Percentiles rank a stretch among this genome's conserved stretches.
Evolutionary conservation across 257 asterid genomes (phyloP).

Genomic region (Misopates orontium): DNA sequence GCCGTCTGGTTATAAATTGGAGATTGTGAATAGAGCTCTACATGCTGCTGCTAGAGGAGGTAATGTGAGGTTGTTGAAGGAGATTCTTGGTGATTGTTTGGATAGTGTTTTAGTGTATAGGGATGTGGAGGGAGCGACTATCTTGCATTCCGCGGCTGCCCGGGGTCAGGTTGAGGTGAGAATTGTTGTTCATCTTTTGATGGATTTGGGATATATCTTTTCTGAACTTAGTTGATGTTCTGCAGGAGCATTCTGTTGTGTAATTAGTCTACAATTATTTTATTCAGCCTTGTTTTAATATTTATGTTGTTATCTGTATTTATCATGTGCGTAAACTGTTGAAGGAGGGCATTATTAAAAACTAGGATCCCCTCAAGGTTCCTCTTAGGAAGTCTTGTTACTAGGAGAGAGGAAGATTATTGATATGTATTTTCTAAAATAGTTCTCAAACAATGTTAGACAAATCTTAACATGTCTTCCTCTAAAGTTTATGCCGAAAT

Average conservation of each 20-base stretch:
- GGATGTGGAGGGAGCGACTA: constrained; percentile 72
- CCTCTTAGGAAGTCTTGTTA: no score
- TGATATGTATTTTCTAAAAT: no score
- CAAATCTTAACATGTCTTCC: no score
- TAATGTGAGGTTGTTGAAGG: constrained; percentile 62
- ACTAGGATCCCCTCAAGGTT: no score
- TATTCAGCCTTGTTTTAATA: no score
- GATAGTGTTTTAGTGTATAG: constrained; percentile 61
- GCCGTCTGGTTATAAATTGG: constrained; percentile 75
- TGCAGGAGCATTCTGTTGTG: neutral
- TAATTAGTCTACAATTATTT: neutral
- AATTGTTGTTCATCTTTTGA: neutral
- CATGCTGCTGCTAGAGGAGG: constrained; percentile 99
- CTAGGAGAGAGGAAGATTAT: no score
- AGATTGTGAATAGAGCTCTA: constrained; percentile 78
- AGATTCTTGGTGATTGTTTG: constrained; percentile 61
- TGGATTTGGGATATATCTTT: neutral
- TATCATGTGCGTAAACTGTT: neutral
- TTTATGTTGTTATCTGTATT: neutral
- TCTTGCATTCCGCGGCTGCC: constrained; percentile 89
- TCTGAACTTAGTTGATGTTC: constrained; percentile 1
- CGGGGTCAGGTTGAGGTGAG: constrained; percentile 83
- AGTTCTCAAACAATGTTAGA: no score
- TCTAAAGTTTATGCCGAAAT: no score
- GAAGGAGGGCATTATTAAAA: no score